phyloP scores from a whole-genome alignment of 1,284 basidiomycete species.

The Omphalotus olearius region DNA sequence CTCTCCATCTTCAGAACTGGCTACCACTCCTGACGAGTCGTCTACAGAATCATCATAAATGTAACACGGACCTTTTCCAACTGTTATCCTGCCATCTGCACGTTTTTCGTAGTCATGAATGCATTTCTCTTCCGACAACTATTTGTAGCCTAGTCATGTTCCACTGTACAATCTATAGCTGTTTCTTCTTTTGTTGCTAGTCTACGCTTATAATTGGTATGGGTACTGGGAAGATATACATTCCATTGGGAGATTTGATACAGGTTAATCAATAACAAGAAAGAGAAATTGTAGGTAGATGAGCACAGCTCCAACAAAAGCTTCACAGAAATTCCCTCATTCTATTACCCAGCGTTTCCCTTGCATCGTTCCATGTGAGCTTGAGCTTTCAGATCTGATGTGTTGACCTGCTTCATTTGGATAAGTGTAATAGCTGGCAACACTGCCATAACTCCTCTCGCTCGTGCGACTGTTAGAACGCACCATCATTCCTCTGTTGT shows the following conservation, averaged over 20 bases:
- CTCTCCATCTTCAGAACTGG: slow-evolving; percentile 24
- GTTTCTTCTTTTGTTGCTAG: slow-evolving; percentile 5
- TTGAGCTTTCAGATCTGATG: slow-evolving; percentile 15
- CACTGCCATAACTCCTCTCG: slow-evolving; percentile 18
- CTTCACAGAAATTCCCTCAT: slow-evolving; percentile 4
- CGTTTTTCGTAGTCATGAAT: too few relatives aligned
- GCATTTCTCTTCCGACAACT: not conserved
- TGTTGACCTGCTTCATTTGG: slow-evolving; percentile 15
- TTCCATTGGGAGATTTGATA: not conserved
- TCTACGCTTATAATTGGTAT: not conserved
- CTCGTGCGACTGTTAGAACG: slow-evolving; percentile 12
- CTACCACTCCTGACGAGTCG: slow-evolving; percentile 5
- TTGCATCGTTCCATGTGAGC: slow-evolving; percentile 4
- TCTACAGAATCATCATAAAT: slow-evolving; percentile 18
- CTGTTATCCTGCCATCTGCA: too few relatives aligned
- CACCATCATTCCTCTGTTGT: not conserved
- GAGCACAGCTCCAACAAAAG: not conserved
- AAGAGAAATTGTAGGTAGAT: not conserved
- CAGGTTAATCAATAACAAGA: not conserved
- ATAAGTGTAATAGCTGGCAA: slow-evolving; percentile 22
- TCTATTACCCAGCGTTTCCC: slow-evolving; percentile 17
- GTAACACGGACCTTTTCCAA: too few relatives aligned
- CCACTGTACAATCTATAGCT: slow-evolving; percentile 11
- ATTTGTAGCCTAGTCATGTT: slow-evolving; percentile 15
- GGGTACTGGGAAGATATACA: not conserved